phyloP scores from a whole-genome alignment of 2,329 filamentous ascomycete genomes.

The Curvularia hawaiiensis region DNA sequence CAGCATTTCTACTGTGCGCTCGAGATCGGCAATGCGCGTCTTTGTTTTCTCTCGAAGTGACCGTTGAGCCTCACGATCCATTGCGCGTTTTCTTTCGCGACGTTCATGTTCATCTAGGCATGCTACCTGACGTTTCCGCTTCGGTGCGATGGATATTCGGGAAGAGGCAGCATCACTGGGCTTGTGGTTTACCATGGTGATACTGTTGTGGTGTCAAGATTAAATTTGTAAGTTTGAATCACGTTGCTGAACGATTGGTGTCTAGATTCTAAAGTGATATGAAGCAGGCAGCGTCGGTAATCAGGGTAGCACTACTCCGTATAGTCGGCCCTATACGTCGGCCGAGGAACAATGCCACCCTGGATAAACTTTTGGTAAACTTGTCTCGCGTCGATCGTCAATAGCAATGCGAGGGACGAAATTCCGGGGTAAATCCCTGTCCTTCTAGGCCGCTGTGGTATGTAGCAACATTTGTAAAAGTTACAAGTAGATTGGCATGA shows the following conservation, averaged over 20 bases:
- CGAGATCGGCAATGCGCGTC: slow-evolving; percentile 45
- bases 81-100: slow-evolving; percentile 42
- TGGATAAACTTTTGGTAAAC: neutral
- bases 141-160: slow-evolving; percentile 32
- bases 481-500: neutral
- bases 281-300: neutral
- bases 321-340: neutral
- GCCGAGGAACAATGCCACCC: neutral
- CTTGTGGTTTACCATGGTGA: slow-evolving; percentile 7
- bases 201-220: slow-evolving; percentile 10
- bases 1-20: slow-evolving; percentile 44
- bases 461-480: neutral
- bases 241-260: neutral
- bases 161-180: slow-evolving; percentile 35
- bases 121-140: slow-evolving; percentile 42
- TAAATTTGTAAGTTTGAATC: neutral
- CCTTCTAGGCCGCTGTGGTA: neutral
- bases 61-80: slow-evolving; percentile 45
- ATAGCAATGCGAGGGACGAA: neutral
- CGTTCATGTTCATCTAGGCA: slow-evolving; percentile 35
- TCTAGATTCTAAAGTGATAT: neutral
- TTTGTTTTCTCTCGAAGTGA: slow-evolving; percentile 47
- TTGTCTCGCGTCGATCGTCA: neutral
- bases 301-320: neutral
- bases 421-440: neutral